Conservation (phyloP, 495 filamentous ascomycete genomes). For the Pseudevernia furfuracea region DNA sequence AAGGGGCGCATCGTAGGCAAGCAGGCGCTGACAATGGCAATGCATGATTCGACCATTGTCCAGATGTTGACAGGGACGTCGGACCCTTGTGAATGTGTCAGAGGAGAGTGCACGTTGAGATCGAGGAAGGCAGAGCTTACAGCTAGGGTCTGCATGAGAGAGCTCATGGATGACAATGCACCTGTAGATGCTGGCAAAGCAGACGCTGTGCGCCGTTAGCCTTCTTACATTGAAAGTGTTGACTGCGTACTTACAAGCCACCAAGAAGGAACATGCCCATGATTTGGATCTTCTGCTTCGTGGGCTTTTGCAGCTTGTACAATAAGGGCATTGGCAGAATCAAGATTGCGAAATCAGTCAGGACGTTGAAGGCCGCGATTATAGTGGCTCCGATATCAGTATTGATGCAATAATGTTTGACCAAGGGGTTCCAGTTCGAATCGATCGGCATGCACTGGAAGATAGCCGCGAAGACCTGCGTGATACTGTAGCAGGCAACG, state of each 20-base stretch:
- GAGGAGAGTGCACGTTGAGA: too few relatives aligned
- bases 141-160: slow-evolving; percentile 22
- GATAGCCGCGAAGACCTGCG: neutral
- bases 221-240: neutral
- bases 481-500: slow-evolving; percentile 27
- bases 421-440: slow-evolving; percentile 3
- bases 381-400: slow-evolving; percentile 23
- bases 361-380: slow-evolving; percentile 26
- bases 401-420: slow-evolving; percentile 26
- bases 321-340: slow-evolving; percentile 28
- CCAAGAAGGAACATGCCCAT: slow-evolving; percentile 17
- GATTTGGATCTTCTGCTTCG: slow-evolving; percentile 26
- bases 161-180: slow-evolving; percentile 21
- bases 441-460: slow-evolving; percentile 15
- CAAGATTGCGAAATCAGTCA: slow-evolving; percentile 31
- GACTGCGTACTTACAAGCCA: neutral
- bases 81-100: slow-evolving; percentile 11
- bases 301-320: slow-evolving; percentile 26
- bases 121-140: neutral
- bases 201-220: slow-evolving; percentile 14
- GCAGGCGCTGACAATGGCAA: slow-evolving; percentile 40
- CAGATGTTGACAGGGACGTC: slow-evolving; percentile 35
- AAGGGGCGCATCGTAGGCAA: slow-evolving; percentile 30
- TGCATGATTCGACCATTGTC: slow-evolving; percentile 39
- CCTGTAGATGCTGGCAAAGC: slow-evolving; percentile 26